These are phyloP conservation scores for Lojkania enalia DNA, from an alignment of 2,329 filamentous ascomycete genomes.

Conservation along the genomic window DNA sequence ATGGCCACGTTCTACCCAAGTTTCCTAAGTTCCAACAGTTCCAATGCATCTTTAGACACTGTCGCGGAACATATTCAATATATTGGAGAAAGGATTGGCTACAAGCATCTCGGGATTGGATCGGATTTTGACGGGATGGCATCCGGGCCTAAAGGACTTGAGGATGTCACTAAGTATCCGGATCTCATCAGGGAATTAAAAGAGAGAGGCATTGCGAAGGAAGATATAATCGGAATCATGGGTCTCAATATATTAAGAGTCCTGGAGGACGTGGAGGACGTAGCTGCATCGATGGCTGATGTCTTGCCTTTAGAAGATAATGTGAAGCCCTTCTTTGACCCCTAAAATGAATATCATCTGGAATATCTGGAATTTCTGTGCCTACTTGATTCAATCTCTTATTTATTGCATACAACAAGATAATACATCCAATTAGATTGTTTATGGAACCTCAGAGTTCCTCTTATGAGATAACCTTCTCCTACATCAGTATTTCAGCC, in stretches of 20 bases:
- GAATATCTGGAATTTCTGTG: too few relatives aligned
- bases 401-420: too few relatives aligned
- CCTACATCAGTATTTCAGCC: too few relatives aligned
- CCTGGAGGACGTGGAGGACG: slow-evolving; percentile 8
- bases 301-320: not conserved
- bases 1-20: slow-evolving; percentile 89
- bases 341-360: too few relatives aligned
- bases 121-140: slow-evolving; percentile 38
- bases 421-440: too few relatives aligned
- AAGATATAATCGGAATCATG: slow-evolving; percentile 3
- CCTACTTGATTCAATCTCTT: too few relatives aligned
- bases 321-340: not conserved
- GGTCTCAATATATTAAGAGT: slow-evolving; percentile 13
- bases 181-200: slow-evolving; percentile 5
- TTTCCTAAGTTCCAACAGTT: slow-evolving; percentile 73
- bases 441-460: too few relatives aligned
- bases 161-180: slow-evolving; percentile 13
- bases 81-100: slow-evolving; percentile 82
- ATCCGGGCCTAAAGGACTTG: slow-evolving; percentile 2
- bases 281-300: not conserved
- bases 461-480: too few relatives aligned
- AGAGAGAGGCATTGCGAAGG: slow-evolving; percentile 5
- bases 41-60: slow-evolving; percentile 70
- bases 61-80: slow-evolving; percentile 80
- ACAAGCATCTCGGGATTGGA: slow-evolving; percentile 83